phyloP scores from a whole-genome alignment of 1,284 basidiomycete species.

The Microbotryomycetes sp. region DNA sequence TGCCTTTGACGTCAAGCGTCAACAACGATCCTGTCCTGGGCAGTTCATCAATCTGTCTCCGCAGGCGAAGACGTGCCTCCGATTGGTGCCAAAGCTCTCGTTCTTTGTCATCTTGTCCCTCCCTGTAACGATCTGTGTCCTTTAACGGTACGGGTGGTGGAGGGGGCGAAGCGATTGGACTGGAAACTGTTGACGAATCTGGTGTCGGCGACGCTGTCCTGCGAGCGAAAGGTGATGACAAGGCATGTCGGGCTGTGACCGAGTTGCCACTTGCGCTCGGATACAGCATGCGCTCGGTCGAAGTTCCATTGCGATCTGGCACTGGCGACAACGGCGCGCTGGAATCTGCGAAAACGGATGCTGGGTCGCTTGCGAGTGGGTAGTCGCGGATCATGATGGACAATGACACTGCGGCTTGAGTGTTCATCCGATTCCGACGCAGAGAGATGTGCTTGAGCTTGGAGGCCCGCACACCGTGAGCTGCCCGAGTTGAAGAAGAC shows the following conservation, averaged over 20 bases:
- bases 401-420: conserved; percentile 77
- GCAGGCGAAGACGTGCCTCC: conserved; percentile 32
- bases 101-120: conserved; percentile 43
- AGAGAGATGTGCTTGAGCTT: conserved; percentile 78
- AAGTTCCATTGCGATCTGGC: conserved; percentile 43
- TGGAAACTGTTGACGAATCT: background rate
- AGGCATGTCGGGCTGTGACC: conserved; percentile 27
- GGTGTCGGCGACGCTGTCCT: background rate
- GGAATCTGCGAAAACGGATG: conserved; percentile 23
- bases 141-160: background rate
- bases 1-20: conserved; percentile 84
- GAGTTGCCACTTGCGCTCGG: conserved; percentile 39
- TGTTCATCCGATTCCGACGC: conserved; percentile 73
- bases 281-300: conserved; percentile 37
- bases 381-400: conserved; percentile 94
- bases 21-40: conserved; percentile 76
- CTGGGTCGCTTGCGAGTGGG: conserved; percentile 31
- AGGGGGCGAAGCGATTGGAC: conserved; percentile 1
- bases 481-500: too few relatives aligned
- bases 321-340: conserved; percentile 20
- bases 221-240: conserved; percentile 5
- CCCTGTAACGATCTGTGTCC: background rate
- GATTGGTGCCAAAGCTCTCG: conserved; percentile 49
- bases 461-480: conserved; percentile 71
- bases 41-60: conserved; percentile 58